Percentiles rank a stretch among this genome's conserved stretches.
phyloP scores from a whole-genome alignment of 805 yeast species.

The Wickerhamiella vanderwaltii region DNA sequence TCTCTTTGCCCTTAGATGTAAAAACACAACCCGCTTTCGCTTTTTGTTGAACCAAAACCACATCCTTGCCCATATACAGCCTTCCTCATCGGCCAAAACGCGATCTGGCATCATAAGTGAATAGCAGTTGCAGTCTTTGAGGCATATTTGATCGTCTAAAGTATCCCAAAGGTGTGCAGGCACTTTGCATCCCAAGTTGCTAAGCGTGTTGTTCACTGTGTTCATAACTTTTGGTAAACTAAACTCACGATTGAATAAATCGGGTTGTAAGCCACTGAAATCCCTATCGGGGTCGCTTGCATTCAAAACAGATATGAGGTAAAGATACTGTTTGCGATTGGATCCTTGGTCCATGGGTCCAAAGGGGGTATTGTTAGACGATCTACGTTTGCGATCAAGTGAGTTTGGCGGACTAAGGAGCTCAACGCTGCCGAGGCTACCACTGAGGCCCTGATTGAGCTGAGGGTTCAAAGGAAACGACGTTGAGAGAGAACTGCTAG shows the following conservation, averaged over 20 bases:
- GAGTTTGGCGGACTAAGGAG: conserved; percentile 20
- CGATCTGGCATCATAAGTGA: conserved; percentile 38
- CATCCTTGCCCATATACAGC: conserved; percentile 60
- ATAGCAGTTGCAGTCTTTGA: conserved; percentile 39
- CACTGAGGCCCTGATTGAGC: conserved; percentile 14
- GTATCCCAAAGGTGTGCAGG: conserved; percentile 80
- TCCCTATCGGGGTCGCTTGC: conserved; percentile 95
- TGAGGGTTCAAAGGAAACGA: conserved; percentile 14
- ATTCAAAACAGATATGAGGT: conserved; percentile 78
- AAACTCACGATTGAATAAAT: conserved; percentile 47
- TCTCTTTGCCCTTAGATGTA: conserved; percentile 43
- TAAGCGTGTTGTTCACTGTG: conserved; percentile 65
- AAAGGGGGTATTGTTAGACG: conserved; percentile 46
- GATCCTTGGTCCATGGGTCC: conserved; percentile 84
- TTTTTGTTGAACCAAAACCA: conserved; percentile 89
- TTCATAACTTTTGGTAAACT: conserved; percentile 32
- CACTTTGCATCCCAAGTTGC: conserved; percentile 37
- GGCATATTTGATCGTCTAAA: conserved; percentile 69
- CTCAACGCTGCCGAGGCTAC: conserved; percentile 7
- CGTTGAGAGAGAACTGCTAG: conserved; percentile 13
- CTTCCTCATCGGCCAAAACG: conserved; percentile 46
- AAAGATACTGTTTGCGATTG: conserved; percentile 80
- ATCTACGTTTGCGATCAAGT: conserved; percentile 16
- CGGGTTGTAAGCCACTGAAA: conserved; percentile 75
- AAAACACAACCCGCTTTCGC: conserved; percentile 79